Evolutionary conservation across 305 asterid species (phyloP).

Genomic region (Withania somnifera): DNA sequence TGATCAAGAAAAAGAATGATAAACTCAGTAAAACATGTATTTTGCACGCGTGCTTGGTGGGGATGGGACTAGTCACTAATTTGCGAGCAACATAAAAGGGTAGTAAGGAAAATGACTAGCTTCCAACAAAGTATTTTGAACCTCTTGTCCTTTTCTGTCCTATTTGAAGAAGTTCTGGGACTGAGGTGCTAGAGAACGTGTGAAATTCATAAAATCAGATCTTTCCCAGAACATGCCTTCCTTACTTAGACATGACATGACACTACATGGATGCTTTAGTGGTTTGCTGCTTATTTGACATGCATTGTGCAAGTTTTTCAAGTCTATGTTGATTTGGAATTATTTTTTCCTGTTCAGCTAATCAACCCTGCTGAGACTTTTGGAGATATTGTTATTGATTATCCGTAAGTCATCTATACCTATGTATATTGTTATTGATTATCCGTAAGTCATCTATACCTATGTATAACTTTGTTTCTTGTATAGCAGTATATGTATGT

Average conservation of each 20-base stretch:
- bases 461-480: constrained; percentile 4
- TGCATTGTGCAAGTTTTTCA: not conserved
- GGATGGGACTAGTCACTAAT: not conserved
- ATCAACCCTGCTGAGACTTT: constrained; percentile 99
- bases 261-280: not conserved
- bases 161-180: not conserved
- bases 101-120: not conserved
- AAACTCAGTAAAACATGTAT: not conserved
- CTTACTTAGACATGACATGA: not conserved
- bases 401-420: no score
- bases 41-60: not conserved
- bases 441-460: constrained; percentile 68
- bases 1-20: no score
- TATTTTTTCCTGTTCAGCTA: constrained; percentile 38
- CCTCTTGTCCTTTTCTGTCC: not conserved
- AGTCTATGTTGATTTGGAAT: constrained; percentile 6
- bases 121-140: not conserved
- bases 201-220: not conserved
- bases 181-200: not conserved
- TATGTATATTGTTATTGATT: constrained; percentile 94
- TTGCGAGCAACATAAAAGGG: not conserved
- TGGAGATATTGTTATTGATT: constrained; percentile 96
- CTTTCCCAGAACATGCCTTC: not conserved
- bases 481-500: not conserved
- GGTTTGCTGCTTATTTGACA: not conserved